These are phyloP conservation scores for Acacia crassicarpa DNA, from an alignment of 306 rosid species.

Conservation along the genomic window DNA sequence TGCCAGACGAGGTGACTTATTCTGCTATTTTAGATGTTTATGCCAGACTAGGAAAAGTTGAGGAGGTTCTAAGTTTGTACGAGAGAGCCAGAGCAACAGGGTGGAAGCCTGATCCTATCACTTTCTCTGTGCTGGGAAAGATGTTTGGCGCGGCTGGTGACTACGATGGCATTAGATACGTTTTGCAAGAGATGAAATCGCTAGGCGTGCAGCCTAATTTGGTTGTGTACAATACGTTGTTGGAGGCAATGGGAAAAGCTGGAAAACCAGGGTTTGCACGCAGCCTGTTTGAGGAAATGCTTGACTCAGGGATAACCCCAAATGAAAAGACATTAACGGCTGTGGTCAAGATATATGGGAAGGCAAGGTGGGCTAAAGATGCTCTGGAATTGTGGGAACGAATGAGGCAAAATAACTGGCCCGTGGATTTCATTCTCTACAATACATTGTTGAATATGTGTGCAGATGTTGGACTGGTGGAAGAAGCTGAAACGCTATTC, in stretches of 20 bases:
- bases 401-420: constrained; percentile 75
- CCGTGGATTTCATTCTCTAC: constrained; percentile 81
- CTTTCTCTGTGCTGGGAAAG: constrained; percentile 86
- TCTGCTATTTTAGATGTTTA: constrained; percentile 89
- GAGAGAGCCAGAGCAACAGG: constrained; percentile 93
- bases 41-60: constrained; percentile 80
- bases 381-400: constrained; percentile 81
- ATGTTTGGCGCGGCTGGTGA: constrained; percentile 98
- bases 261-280: constrained; percentile 94
- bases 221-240: constrained; percentile 86
- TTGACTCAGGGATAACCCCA: constrained; percentile 66
- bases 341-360: constrained; percentile 85
- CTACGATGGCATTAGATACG: constrained; percentile 84
- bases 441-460: constrained; percentile 96
- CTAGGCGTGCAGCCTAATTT: constrained; percentile 77
- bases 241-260: constrained; percentile 95
- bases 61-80: constrained; percentile 77
- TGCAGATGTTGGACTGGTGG: constrained; percentile 86
- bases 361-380: constrained; percentile 89
- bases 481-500: constrained; percentile 81
- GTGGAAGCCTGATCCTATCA: constrained; percentile 80
- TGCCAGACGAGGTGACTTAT: constrained; percentile 98
- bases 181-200: constrained; percentile 84
- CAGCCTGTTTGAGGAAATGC: constrained; percentile 81
- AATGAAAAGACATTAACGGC: constrained; percentile 87